Evolutionary conservation across 2,329 filamentous ascomycete genomes (phyloP).

Genomic region (Beauveria scarabaeidicola): DNA sequence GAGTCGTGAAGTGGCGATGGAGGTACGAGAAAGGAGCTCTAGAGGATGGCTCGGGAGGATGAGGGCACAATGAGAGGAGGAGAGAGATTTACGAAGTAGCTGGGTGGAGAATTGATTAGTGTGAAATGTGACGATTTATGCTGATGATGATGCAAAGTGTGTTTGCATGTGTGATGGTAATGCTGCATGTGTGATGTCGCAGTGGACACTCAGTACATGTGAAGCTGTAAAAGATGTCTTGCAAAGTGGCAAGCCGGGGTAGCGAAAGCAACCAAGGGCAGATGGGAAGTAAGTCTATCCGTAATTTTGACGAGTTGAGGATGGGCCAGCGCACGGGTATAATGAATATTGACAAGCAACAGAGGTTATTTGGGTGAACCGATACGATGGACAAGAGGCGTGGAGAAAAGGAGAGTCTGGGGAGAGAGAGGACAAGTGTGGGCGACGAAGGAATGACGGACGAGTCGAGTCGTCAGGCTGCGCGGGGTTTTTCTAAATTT

Average conservation of each 20-base stretch:
- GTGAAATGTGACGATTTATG: neutral
- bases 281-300: too few species aligned
- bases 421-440: neutral
- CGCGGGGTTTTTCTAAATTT: neutral
- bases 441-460: neutral
- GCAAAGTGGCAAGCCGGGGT: too few species aligned
- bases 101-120: neutral
- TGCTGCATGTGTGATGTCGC: neutral
- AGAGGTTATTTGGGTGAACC: too few species aligned
- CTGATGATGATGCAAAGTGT: neutral
- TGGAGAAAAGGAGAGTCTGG: too few species aligned
- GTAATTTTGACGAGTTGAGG: too few species aligned
- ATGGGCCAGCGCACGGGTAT: too few species aligned
- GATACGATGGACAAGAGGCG: too few species aligned
- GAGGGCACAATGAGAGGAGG: too few species aligned
- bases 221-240: too few species aligned
- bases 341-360: too few species aligned
- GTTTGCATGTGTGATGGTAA: neutral
- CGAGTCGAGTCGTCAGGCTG: neutral
- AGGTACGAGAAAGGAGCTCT: neutral
- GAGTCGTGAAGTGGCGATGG: constrained; percentile 35
- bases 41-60: too few species aligned
- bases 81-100: neutral
- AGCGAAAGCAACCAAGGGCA: too few species aligned
- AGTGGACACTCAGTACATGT: neutral